These are phyloP conservation scores for Fomitiporia mediterranea DNA, from an alignment of 1,284 basidiomycete genomes.

Conservation along the genomic window DNA sequence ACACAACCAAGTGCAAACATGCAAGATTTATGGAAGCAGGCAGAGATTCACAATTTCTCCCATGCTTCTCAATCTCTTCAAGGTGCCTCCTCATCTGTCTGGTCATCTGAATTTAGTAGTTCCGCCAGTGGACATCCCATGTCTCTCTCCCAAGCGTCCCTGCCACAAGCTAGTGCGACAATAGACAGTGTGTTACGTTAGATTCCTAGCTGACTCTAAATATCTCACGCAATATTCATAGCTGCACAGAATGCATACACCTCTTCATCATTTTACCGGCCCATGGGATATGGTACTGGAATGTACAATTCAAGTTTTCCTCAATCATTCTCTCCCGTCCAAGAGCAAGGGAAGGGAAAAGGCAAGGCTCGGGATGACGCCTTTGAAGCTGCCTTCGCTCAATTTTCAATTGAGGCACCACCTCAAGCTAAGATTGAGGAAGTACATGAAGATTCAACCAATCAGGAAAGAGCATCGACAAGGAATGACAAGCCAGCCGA, in stretches of 20 bases:
- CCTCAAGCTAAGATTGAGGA: slow-evolving; percentile 51
- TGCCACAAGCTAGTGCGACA: background rate
- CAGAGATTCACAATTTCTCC: slow-evolving; percentile 17
- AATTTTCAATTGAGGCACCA: slow-evolving; percentile 45
- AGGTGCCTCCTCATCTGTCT: slow-evolving; percentile 29
- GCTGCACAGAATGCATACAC: slow-evolving; percentile 34
- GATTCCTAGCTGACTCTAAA: background rate
- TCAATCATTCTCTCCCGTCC: slow-evolving; percentile 27
- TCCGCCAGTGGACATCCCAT: background rate
- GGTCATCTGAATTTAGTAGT: slow-evolving; percentile 48
- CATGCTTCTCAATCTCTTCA: slow-evolving; percentile 25
- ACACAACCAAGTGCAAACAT: slow-evolving; percentile 19
- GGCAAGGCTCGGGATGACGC: slow-evolving; percentile 71
- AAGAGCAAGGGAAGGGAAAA: slow-evolving; percentile 52
- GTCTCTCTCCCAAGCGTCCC: background rate
- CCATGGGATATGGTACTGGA: slow-evolving; percentile 27
- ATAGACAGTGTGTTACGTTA: slow-evolving; percentile 9
- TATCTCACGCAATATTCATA: slow-evolving; percentile 5
- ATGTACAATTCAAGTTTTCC: slow-evolving; percentile 32
- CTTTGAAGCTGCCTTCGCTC: slow-evolving; percentile 73
- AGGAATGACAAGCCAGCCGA: slow-evolving; percentile 18
- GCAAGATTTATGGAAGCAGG: slow-evolving; percentile 10
- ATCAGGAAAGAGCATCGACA: slow-evolving; percentile 39
- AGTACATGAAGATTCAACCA: slow-evolving; percentile 39
- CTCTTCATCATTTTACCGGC: slow-evolving; percentile 30